Evolutionary conservation across 2,329 filamentous ascomycete species (phyloP), one percentile per base, ranked within the genome.

Genomic region (Fusarium liriodendri): DNA sequence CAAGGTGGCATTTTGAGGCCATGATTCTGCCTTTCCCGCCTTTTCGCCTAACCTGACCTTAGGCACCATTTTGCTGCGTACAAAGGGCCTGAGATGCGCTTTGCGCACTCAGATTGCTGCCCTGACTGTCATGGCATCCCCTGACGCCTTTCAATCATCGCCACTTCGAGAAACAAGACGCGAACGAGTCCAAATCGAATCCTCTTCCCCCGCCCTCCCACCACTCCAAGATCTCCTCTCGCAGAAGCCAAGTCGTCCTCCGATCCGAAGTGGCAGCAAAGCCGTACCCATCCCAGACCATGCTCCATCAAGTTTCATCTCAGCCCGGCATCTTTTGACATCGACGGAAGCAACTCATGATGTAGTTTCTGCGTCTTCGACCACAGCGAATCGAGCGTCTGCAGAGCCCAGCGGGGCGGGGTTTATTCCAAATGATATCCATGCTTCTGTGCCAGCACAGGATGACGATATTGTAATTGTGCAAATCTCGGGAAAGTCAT

Each of bases 121-220:
- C 33, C 70, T 67, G 62, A 71, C 76, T 68, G 73, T 70, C 37
- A 84, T 84, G 83, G 71, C 78, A 60, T 81, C 82, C 59, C 76
- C 81, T 63, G 77, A 82, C 61, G 78, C 73, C 52, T 81, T 82
- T 65, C 69, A 75, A 29, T 79, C 83, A 64, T 79, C 79, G 63
- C 72, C 79, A 55, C 55, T 77, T 69, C 75, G 80, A 66, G 80
- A 75, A 59, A 71, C 81, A 78, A 82, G 72, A 74, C 81, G 65
- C 70, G 79, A 64, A 76, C 82, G 66, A 11, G 74, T 81, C 20
- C 74, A 81, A 33, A 66, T 80, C 33, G 70, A 77, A 10, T 88
- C 88, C 0, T 89, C 88, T 0, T 90, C 89, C 6, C 88, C 89
- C n/a, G 84, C 84, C n/a, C 79, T 91, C 1, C 89, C 89, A 4